Evolutionary conservation across 2,329 filamentous ascomycete species (phyloP), one percentile per base, ranked within the genome.

Genomic region (Fusarium sp.): DNA sequence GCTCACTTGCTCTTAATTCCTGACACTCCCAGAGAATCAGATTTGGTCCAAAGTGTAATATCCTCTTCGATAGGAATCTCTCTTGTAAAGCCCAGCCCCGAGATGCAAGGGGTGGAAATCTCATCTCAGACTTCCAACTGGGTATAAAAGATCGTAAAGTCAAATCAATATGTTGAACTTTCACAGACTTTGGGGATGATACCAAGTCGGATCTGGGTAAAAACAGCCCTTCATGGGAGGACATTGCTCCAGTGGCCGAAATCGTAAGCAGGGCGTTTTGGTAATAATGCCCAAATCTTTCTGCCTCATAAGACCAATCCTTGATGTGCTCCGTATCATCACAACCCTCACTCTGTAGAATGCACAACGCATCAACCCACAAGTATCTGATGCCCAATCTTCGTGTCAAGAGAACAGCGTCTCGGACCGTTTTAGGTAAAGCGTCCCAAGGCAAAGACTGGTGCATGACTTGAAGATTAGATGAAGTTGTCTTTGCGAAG

Each of bases 221-320:
- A 2, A 62, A 56, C 0, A 63, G 16, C 0, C 43, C 60, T 10
- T 63, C 3, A 0, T 25, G 11, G 0, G 58, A 62, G 2, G 58
- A 62, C 3, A 13, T 16, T 0, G 42, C 34, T 13, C 60, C 60
- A 1, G 19, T 63, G 6, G 60, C 48, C 0, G 60, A 23, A 1
- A 63, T 44, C 0, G 60, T 63, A 0, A 62, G 3, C 1, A n/a
- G 4, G 1, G 60, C 48, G 3, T 62, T 62, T 7, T 49, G 21
- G 6, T 63, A 62, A 14, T 62, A 56, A 2, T 62, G 4, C 2
- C 60, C 57, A 6, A 63, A 62, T 13, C 57, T 18, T 6, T 43
- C 34, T 2, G 41, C 57, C 2, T 62, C 60, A 0, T 31, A 18
- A 3, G 60, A 46, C 60, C 48, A 63, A 4, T 63, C 60, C 3